Percentiles rank a stretch among this genome's conserved stretches.
Conservation (phyloP, 2,329 filamentous ascomycete genomes). For the Raffaelea albimanens region DNA sequence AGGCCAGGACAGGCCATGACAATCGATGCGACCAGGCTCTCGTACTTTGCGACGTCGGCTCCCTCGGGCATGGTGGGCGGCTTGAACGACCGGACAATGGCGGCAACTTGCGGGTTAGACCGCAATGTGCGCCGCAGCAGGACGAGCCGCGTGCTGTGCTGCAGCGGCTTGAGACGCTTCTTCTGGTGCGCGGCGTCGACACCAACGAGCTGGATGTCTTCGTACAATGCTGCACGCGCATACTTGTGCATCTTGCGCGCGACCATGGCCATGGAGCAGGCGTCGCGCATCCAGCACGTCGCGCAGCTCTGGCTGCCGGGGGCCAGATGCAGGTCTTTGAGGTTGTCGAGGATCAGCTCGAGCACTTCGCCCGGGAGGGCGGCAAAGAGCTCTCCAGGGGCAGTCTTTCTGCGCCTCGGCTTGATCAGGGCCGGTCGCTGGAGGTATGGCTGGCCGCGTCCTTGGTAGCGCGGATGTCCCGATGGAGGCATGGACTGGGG, state of each 20-base stretch:
- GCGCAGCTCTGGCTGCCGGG: conserved; percentile 43
- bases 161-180: conserved; percentile 43
- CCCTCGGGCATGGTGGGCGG: conserved; percentile 30
- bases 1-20: conserved; percentile 58
- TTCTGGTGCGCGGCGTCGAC: conserved; percentile 40
- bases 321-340: conserved; percentile 42
- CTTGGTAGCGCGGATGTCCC: background rate
- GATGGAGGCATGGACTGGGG: too few species aligned
- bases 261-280: conserved; percentile 39
- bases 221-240: conserved; percentile 44
- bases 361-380: conserved; percentile 50
- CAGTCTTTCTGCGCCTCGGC: conserved; percentile 20
- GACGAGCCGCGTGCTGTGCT: conserved; percentile 41
- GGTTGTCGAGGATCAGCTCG: conserved; percentile 42
- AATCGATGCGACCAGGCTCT: conserved; percentile 48
- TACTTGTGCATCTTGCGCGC: conserved; percentile 43
- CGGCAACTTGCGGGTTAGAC: conserved; percentile 40
- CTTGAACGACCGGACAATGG: conserved; percentile 47
- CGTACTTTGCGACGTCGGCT: conserved; percentile 29
- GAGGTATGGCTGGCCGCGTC: background rate
- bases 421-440: conserved; percentile 23
- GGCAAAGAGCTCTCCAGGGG: conserved; percentile 42
- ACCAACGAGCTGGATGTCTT: conserved; percentile 49
- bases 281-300: conserved; percentile 57
- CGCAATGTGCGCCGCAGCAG: conserved; percentile 50